These are phyloP conservation scores for Metarhizium anisopliae DNA, from an alignment of 2,329 filamentous ascomycete species.

Conservation along the genomic window DNA sequence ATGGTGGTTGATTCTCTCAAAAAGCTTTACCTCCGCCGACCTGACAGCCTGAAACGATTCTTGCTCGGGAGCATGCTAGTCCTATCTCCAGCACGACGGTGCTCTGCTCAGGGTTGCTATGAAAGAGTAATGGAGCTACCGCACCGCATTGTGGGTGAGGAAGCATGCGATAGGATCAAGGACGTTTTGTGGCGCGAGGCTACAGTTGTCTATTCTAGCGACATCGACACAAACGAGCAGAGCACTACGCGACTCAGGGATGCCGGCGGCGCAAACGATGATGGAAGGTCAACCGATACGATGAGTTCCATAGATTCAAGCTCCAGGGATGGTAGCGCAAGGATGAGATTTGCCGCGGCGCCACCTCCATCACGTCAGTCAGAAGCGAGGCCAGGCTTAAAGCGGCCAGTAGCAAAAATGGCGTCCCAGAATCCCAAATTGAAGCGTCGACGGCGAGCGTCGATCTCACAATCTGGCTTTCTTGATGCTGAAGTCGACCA, in stretches of 20 bases:
- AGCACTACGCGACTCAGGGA: background rate
- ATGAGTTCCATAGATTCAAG: no score
- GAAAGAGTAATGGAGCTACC: background rate
- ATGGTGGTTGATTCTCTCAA: background rate
- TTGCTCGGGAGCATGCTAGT: conserved; percentile 3
- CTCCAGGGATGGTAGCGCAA: background rate
- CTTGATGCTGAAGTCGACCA: no score
- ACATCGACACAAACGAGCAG: background rate
- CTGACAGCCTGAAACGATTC: background rate
- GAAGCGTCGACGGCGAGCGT: conserved; percentile 3
- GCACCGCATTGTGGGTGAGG: background rate
- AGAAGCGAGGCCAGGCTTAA: background rate
- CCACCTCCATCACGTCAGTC: background rate
- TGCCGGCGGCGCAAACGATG: background rate
- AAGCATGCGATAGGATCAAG: background rate
- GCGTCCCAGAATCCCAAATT: background rate
- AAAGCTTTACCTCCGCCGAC: background rate
- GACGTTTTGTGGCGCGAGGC: conserved; percentile 1
- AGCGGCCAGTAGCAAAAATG: conserved; percentile 1
- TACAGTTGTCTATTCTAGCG: background rate
- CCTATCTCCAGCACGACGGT: background rate
- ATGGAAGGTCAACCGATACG: background rate
- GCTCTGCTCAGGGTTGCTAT: conserved; percentile 1
- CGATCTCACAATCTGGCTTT: no score
- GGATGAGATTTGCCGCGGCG: background rate